A percentile compares a stretch with the other conserved stretches of the same genome.
phyloP scores from a whole-genome alignment of 306 rosid species.

The Glycyrrhiza uralensis region DNA sequence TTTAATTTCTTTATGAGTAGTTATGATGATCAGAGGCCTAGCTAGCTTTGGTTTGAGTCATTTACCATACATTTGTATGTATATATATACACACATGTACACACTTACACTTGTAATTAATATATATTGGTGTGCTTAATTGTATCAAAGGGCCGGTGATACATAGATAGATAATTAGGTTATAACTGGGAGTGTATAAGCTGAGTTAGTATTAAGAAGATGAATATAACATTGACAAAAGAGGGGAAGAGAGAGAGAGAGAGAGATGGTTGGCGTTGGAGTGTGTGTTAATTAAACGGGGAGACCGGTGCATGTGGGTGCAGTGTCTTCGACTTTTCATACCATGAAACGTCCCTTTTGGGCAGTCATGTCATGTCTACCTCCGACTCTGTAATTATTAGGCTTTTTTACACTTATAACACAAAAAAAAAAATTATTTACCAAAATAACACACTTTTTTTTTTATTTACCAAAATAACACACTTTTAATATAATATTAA shows the following conservation, averaged over 20 bases:
- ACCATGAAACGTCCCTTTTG: conserved; percentile 48
- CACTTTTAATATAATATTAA: too few species aligned
- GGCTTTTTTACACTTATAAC: too few species aligned
- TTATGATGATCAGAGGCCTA: too few species aligned
- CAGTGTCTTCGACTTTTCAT: conserved; percentile 32
- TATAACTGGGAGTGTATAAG: conserved; percentile 26
- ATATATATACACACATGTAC: too few species aligned
- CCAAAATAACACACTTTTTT: too few species aligned
- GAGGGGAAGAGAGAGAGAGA: background rate
- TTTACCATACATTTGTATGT: background rate
- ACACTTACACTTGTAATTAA: too few species aligned
- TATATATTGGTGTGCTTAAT: background rate
- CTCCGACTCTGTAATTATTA: conserved; percentile 23
- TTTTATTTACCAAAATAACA: too few species aligned
- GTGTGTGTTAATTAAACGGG: background rate
- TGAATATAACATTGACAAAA: background rate
- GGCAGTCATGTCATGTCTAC: conserved; percentile 40
- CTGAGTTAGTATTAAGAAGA: too few species aligned
- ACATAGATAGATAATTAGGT: conserved; percentile 19
- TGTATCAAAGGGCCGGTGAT: background rate
- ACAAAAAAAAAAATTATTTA: too few species aligned
- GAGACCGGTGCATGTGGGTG: conserved; percentile 69
- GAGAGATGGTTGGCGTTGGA: background rate
- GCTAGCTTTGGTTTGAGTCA: background rate
- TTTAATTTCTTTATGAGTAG: too few species aligned